Evolutionary conservation across 306 rosid genomes (phyloP).

Genomic region (Inga oerstediana): DNA sequence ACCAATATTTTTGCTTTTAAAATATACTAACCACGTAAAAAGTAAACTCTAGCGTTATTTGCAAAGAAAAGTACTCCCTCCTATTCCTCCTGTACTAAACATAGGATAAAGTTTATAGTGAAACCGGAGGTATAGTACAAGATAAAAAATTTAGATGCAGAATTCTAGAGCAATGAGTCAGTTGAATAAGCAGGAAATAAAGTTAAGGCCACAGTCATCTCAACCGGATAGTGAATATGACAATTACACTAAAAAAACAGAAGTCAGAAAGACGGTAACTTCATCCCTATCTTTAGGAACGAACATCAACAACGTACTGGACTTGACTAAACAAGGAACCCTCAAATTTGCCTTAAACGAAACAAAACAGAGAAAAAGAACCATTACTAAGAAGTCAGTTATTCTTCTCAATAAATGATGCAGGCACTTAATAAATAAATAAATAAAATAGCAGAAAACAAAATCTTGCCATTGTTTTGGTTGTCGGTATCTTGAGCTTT

Average conservation of each 20-base stretch:
- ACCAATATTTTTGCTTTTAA: neutral
- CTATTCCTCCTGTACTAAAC: too few species aligned
- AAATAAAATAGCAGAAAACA: neutral
- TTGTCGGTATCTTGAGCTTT: slow-evolving; percentile 60
- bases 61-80: neutral
- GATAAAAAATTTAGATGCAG: neutral
- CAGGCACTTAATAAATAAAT: neutral
- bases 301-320: neutral
- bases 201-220: neutral
- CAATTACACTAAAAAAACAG: neutral
- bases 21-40: neutral
- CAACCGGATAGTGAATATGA: neutral
- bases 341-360: neutral
- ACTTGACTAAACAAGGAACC: neutral
- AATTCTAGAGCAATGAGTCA: neutral
- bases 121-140: too few species aligned
- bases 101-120: too few species aligned
- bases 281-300: neutral
- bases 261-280: neutral
- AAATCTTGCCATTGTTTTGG: slow-evolving; percentile 71
- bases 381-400: neutral
- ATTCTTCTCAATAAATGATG: neutral
- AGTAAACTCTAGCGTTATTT: neutral
- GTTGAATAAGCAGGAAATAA: neutral
- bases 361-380: neutral